Evolutionary conservation across 805 yeast genomes (phyloP).

Genomic region (Starmerella tilneyi): DNA sequence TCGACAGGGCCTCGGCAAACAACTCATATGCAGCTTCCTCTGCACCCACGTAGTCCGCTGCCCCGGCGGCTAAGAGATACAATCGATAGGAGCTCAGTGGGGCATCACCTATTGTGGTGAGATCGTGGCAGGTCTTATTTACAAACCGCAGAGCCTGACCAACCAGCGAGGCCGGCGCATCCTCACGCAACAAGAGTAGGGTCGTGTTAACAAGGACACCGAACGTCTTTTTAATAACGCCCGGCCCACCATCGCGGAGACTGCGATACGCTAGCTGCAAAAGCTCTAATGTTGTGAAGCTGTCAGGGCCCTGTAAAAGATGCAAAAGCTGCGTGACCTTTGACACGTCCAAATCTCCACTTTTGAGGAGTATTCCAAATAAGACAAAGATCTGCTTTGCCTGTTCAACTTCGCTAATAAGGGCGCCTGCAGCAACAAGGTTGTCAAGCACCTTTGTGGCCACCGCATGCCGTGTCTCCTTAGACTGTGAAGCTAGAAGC

Average conservation of each 20-base stretch:
- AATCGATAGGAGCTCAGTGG: slow-evolving; percentile 33
- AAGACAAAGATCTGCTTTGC: slow-evolving; percentile 53
- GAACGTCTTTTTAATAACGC: slow-evolving; percentile 53
- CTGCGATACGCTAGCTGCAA: slow-evolving; percentile 39
- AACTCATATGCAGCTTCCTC: slow-evolving; percentile 77
- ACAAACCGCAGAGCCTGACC: slow-evolving; percentile 54
- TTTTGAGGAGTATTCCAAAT: slow-evolving; percentile 44
- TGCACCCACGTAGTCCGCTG: slow-evolving; percentile 67
- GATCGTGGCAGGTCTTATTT: slow-evolving; percentile 58
- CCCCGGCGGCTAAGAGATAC: slow-evolving; percentile 56
- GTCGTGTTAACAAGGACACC: slow-evolving; percentile 63
- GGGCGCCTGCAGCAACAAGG: slow-evolving; percentile 36
- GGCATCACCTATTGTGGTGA: slow-evolving; percentile 29
- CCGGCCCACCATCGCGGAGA: slow-evolving; percentile 42
- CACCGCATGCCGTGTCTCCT: slow-evolving; percentile 44
- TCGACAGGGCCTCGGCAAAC: slow-evolving; percentile 74
- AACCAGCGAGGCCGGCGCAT: background rate
- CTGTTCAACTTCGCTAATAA: slow-evolving; percentile 38
- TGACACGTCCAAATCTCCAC: slow-evolving; percentile 28
- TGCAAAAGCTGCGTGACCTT: slow-evolving; percentile 58
- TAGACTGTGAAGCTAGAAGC: slow-evolving; percentile 46
- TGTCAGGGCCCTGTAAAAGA: slow-evolving; percentile 44
- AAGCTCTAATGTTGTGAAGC: slow-evolving; percentile 39
- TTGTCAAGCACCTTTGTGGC: slow-evolving; percentile 53
- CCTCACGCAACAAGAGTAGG: slow-evolving; percentile 36